A percentile compares a stretch with the other conserved stretches of the same genome.
Evolutionary conservation across 2,329 filamentous ascomycete species (phyloP).

Genomic region (Phialocephala subalpina): DNA sequence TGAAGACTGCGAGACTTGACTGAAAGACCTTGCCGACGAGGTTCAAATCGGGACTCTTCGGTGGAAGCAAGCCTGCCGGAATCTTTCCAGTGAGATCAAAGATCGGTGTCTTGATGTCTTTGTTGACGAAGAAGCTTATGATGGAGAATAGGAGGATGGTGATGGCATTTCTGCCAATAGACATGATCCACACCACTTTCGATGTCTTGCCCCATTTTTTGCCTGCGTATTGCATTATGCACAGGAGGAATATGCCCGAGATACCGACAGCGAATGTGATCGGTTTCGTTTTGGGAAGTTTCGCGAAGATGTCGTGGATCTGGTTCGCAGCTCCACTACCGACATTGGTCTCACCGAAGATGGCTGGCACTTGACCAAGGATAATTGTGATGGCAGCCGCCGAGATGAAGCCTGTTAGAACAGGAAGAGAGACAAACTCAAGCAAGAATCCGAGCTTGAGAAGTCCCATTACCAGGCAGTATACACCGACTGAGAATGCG

Average conservation of each 20-base stretch:
- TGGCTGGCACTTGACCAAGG: constrained; percentile 63
- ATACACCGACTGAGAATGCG: constrained; percentile 70
- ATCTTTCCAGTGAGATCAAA: constrained; percentile 66
- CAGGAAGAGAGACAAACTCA: constrained; percentile 71
- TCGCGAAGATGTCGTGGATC: constrained; percentile 64
- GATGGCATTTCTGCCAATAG: constrained; percentile 67
- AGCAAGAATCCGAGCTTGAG: constrained; percentile 71
- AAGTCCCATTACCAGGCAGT: constrained; percentile 65
- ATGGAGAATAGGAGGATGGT: constrained; percentile 68
- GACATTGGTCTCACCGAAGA: constrained; percentile 48
- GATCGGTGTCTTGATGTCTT: constrained; percentile 37
- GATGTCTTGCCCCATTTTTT: constrained; percentile 65
- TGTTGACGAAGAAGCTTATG: constrained; percentile 69
- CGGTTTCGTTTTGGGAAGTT: constrained; percentile 61
- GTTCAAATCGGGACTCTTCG: constrained; percentile 53
- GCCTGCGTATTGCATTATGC: constrained; percentile 56
- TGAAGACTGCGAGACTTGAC: constrained; percentile 65
- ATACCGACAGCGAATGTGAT: constrained; percentile 63
- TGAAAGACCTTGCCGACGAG: constrained; percentile 62
- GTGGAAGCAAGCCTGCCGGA: constrained; percentile 61
- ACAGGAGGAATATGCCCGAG: constrained; percentile 62
- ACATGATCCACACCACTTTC: constrained; percentile 65
- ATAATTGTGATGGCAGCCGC: constrained; percentile 72
- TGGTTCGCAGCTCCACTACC: constrained; percentile 61
- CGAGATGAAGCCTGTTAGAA: constrained; percentile 71